Base-by-base conservation (phyloP, 139 green algal genomes). In the Volvox africanus region DNA sequence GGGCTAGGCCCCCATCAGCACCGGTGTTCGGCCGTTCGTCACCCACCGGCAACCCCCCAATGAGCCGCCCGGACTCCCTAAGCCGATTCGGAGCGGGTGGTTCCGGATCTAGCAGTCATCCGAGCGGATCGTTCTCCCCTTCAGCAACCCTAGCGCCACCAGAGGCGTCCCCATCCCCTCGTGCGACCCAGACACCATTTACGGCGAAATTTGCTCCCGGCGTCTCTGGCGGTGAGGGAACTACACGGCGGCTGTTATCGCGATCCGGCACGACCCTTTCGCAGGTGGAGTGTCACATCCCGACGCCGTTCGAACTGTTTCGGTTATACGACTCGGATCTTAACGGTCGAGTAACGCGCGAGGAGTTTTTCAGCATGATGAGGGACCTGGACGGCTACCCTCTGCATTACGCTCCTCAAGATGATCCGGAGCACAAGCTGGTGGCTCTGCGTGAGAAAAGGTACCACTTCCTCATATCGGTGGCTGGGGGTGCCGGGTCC, bases 291-390 rank as follows among this genome's bases (percentile, higher is more conserved):
- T 89, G 86, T 32, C 24, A 81, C 30, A 75, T 90, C n/a, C 86
- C 86, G 18, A 90, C 86, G 6, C 86, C 86, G 50, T 90, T 90
- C 12, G 86, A 90, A 32, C 86, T 90, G 71, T 90, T 90, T 30
- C 44, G 86, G 86, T 35, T 83, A 37, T 92, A 92, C 75, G 89
- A 92, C 69, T 16, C 3, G 16, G 89, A 92, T 65, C 1, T 44
- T 24, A 92, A 65, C 89, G 77, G 78, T 17, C 82, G 67, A 69
- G 62, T 92, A 26, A 87, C 82, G 17, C 36, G 69, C 1, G 71
- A 80, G 26, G 89, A 92, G 83, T 92, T 92, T 37, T 19, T 44
- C 13, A 2, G 20, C 32, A 61, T 92, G 77, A 13, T 91, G 36
- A 24, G 78, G 0, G 89, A 91, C 65, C 61, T 92, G 50, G 89